These are phyloP conservation scores for Daldinia sp. DNA, from an alignment of 2,329 filamentous ascomycete species.

Conservation along the genomic window DNA sequence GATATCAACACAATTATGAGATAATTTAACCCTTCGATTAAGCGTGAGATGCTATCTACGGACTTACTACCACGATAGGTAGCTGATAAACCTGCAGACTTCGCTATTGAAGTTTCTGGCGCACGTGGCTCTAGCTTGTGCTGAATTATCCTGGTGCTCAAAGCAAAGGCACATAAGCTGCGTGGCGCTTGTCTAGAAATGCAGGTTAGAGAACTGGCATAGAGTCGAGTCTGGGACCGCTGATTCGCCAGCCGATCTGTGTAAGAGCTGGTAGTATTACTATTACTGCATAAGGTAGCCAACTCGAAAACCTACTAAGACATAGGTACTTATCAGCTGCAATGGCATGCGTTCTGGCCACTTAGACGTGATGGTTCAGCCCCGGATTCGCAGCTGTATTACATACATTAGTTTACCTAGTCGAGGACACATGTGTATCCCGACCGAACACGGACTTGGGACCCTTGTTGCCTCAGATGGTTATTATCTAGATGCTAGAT, in stretches of 20 bases:
- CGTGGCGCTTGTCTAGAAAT: conserved; percentile 32
- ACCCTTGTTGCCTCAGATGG: background rate
- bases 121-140: conserved; percentile 12
- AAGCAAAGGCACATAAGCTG: conserved; percentile 12
- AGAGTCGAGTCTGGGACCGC: conserved; percentile 14
- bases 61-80: conserved; percentile 37
- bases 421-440: conserved; percentile 10
- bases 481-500: background rate
- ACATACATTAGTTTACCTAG: conserved; percentile 7
- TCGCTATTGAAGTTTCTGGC: conserved; percentile 16
- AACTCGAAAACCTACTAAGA: conserved; percentile 33
- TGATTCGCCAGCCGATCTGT: conserved; percentile 18
- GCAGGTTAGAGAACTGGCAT: conserved; percentile 18
- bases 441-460: background rate
- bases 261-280: conserved; percentile 36
- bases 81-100: conserved; percentile 29
- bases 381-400: conserved; percentile 15
- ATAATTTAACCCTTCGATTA: conserved; percentile 9
- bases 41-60: conserved; percentile 22
- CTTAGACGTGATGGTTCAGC: conserved; percentile 25
- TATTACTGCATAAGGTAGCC: conserved; percentile 30
- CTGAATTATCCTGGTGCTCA: background rate
- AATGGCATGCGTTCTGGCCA: background rate
- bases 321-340: conserved; percentile 22
- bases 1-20: background rate